Evolutionary conservation across 495 filamentous ascomycete species (phyloP).

Genomic region (Neurospora sp.): DNA sequence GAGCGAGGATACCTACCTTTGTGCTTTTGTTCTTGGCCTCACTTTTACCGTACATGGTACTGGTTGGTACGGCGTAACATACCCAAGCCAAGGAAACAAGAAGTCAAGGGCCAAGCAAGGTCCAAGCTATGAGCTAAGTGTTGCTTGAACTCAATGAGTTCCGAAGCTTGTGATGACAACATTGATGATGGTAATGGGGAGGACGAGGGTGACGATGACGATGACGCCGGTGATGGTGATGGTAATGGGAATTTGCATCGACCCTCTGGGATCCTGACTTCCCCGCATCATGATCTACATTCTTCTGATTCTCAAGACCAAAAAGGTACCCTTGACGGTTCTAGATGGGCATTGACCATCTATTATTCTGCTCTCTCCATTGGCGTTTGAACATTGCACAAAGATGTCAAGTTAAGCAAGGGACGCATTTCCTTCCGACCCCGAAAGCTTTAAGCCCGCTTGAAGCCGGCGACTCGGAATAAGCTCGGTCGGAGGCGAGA

Average conservation of each 20-base stretch:
- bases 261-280: background rate
- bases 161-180: background rate
- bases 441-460: background rate
- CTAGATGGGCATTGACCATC: background rate
- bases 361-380: background rate
- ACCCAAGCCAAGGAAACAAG: too few species aligned
- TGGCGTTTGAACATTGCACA: background rate
- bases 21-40: too few species aligned
- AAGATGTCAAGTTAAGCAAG: background rate
- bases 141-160: too few species aligned
- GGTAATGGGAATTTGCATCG: background rate
- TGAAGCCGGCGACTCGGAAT: background rate
- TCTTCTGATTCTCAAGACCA: background rate
- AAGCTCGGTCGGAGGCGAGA: background rate
- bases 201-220: background rate
- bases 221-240: background rate
- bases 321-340: background rate
- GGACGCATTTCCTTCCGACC: background rate
- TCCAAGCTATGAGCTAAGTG: too few species aligned
- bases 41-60: background rate
- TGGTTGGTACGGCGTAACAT: background rate
- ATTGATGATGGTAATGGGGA: background rate
- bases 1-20: background rate
- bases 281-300: background rate
- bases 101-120: too few species aligned